These are phyloP conservation scores for Hamiltosporidium tvaerminnensis DNA, from an alignment of 371 early-diverging fungal species.

Conservation along the genomic window DNA sequence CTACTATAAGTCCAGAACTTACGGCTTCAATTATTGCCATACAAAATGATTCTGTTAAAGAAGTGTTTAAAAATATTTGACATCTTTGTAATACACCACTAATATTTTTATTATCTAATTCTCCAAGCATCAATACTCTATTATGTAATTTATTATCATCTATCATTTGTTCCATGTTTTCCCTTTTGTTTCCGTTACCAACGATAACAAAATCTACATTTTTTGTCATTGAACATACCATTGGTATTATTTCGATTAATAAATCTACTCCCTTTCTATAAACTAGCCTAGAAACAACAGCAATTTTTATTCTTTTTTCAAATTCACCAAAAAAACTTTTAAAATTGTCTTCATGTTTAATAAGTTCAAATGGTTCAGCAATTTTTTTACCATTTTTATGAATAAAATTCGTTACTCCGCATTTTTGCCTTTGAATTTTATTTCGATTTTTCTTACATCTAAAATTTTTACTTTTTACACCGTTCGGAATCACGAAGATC, in stretches of 20 bases:
- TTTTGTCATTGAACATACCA: constrained; percentile 66
- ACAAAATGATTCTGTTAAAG: constrained; percentile 94
- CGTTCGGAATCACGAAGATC: constrained; percentile 95
- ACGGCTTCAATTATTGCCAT: constrained; percentile 96
- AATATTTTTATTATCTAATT: constrained; percentile 66
- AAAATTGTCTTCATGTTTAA: too few relatives aligned
- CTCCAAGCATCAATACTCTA: constrained; percentile 74
- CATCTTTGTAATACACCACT: constrained; percentile 74
- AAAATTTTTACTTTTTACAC: constrained; percentile 55
- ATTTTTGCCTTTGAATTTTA: not conserved
- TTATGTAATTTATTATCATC: constrained; percentile 75
- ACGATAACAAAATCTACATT: constrained; percentile 74
- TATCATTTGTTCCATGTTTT: constrained; percentile 86
- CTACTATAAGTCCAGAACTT: constrained; percentile 77
- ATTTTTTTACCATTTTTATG: too few relatives aligned
- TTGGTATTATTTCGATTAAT: constrained; percentile 70
- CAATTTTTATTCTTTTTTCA: constrained; percentile 60
- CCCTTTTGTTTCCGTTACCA: constrained; percentile 86
- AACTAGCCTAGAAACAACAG: constrained; percentile 75
- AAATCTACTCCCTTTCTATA: constrained; percentile 88
- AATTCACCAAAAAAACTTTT: too few relatives aligned
- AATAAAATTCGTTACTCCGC: not conserved
- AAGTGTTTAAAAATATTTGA: constrained; percentile 87
- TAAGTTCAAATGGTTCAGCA: too few relatives aligned
- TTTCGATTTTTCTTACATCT: not conserved